Conservation (phyloP, 2,329 filamentous ascomycete genomes). For the Ophiostoma sp. region DNA sequence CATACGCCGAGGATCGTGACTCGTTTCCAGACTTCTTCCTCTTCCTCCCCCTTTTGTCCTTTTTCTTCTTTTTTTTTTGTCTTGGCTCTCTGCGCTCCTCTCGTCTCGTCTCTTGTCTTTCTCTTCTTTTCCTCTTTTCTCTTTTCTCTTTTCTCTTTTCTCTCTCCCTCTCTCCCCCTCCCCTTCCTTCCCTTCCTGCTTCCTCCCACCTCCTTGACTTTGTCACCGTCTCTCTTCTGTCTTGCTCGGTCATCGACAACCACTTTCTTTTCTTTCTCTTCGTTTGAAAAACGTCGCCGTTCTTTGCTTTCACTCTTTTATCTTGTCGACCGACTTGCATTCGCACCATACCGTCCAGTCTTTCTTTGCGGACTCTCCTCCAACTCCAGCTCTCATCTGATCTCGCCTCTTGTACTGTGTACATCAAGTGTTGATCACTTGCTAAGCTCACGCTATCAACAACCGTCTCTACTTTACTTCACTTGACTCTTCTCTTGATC, state of each 20-base stretch:
- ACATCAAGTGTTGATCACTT: constrained; percentile 12
- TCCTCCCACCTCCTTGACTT: not conserved
- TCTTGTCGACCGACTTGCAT: not conserved
- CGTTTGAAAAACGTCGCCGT: constrained; percentile 13
- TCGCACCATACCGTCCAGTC: not conserved
- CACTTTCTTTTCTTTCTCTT: constrained; percentile 13
- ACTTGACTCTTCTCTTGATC: not conserved
- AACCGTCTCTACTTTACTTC: not conserved
- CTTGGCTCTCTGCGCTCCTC: not conserved
- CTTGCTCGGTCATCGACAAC: constrained; percentile 3
- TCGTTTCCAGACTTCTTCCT: constrained; percentile 3
- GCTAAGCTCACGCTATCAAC: constrained; percentile 6
- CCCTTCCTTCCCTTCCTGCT: not conserved
- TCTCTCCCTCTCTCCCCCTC: not conserved
- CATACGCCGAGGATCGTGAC: constrained; percentile 8
- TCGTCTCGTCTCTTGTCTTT: not conserved
- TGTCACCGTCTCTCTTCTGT: not conserved
- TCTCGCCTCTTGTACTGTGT: constrained; percentile 9
- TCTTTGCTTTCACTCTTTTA: constrained; percentile 4
- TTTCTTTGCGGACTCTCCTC: not conserved
- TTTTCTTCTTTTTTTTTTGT: constrained; percentile 9
- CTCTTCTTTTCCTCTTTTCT: not conserved
- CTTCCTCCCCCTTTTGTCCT: constrained; percentile 12
- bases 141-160: not conserved
- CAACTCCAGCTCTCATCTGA: not conserved